Evolutionary conservation across 345 rosid genomes (phyloP).

Genomic region (Theobroma cacao): DNA sequence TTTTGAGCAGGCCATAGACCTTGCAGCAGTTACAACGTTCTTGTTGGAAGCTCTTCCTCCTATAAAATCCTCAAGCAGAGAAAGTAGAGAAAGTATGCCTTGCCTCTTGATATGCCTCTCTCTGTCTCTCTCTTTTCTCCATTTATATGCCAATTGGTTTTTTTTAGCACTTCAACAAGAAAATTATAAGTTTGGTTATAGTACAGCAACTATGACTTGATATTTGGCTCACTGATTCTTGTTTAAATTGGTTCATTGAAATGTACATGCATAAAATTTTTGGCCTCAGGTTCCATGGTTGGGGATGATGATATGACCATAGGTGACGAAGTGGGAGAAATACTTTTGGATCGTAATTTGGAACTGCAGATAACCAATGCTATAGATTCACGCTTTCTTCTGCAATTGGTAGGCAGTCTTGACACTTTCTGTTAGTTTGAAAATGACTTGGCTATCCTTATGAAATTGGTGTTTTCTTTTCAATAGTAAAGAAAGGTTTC

Average conservation of each 20-base stretch:
- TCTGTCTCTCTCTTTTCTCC: not conserved
- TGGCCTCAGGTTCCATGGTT: slow-evolving; percentile 48
- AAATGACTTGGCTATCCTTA: slow-evolving; percentile 16
- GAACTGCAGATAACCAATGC: slow-evolving; percentile 72
- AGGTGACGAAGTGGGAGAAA: slow-evolving; percentile 49
- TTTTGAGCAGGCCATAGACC: slow-evolving; percentile 65
- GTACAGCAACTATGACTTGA: not conserved
- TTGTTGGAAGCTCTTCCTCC: slow-evolving; percentile 81
- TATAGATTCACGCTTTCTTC: slow-evolving; percentile 77
- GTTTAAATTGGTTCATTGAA: slow-evolving; percentile 15
- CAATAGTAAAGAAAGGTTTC: slow-evolving; percentile 1
- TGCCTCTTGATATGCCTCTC: slow-evolving; percentile 1
- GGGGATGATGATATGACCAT: slow-evolving; percentile 66
- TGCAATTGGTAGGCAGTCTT: slow-evolving; percentile 74
- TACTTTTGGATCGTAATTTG: slow-evolving; percentile 55
- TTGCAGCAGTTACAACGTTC: slow-evolving; percentile 73
- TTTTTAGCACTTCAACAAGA: not conserved
- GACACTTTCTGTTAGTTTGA: slow-evolving; percentile 16
- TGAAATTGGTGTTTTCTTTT: slow-evolving; percentile 11
- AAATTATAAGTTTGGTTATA: not conserved
- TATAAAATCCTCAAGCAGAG: slow-evolving; percentile 47
- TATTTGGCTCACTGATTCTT: not conserved
- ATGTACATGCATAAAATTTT: not conserved
- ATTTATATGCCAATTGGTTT: not conserved
- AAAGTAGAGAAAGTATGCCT: slow-evolving; percentile 57